Conservation (phyloP, 176 grass and related monocot species). For the Puccinellia tenuiflora region DNA sequence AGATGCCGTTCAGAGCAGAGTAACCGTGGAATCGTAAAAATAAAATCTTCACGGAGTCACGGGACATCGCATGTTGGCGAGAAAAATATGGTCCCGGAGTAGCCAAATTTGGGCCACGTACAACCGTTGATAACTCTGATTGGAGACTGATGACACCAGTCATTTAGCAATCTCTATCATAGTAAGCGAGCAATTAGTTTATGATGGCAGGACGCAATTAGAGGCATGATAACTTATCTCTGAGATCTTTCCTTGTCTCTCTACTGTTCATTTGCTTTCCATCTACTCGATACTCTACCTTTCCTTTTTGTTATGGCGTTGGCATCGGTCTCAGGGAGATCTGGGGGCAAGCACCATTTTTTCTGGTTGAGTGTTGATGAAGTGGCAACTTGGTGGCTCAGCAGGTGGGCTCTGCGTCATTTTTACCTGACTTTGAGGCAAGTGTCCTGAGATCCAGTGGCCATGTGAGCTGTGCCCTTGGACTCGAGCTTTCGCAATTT, state of each 20-base stretch:
- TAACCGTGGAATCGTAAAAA: background rate
- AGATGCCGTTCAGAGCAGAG: too few relatives aligned
- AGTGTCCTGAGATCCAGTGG: slow-evolving; percentile 9
- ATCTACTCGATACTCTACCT: background rate
- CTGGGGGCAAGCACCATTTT: slow-evolving; percentile 22
- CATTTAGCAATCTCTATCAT: background rate
- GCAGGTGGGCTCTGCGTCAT: slow-evolving; percentile 13
- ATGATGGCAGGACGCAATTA: background rate
- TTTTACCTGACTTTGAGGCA: slow-evolving; percentile 22
- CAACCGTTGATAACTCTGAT: background rate
- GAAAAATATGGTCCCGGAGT: too few relatives aligned
- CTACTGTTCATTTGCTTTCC: background rate
- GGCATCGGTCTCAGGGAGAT: slow-evolving; percentile 30
- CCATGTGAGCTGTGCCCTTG: background rate
- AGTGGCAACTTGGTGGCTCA: background rate
- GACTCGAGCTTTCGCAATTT: background rate
- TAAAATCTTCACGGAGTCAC: background rate
- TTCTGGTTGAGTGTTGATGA: background rate
- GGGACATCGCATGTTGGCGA: background rate
- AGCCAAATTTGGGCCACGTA: background rate
- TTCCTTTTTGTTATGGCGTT: slow-evolving; percentile 22
- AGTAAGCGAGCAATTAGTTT: background rate
- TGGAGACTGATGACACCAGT: background rate
- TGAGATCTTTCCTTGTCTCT: background rate
- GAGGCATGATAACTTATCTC: background rate